Conservation (phyloP, 495 filamentous ascomycete genomes). For the Pseudotulostoma volvatum region DNA sequence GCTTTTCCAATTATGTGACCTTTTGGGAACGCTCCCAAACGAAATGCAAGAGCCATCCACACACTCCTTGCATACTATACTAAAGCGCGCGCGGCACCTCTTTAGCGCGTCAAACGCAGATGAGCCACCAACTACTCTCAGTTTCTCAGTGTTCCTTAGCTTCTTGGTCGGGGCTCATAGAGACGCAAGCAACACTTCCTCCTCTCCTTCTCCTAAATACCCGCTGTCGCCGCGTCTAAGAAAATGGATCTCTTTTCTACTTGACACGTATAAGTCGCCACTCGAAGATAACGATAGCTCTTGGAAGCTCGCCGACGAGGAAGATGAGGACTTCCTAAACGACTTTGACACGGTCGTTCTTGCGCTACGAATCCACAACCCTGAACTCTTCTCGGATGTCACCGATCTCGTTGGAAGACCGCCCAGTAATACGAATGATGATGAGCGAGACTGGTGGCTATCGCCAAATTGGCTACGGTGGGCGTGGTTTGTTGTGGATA, state of each 20-base stretch:
- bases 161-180: slow-evolving; percentile 9
- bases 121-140: slow-evolving; percentile 10
- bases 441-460: slow-evolving; percentile 21
- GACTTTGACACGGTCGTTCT: slow-evolving; percentile 12
- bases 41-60: slow-evolving; percentile 15
- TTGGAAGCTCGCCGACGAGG: slow-evolving; percentile 16
- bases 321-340: slow-evolving; percentile 13
- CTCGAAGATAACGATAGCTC: slow-evolving; percentile 15
- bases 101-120: slow-evolving; percentile 10
- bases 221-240: slow-evolving; percentile 17
- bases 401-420: slow-evolving; percentile 6
- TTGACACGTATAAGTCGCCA: slow-evolving; percentile 20
- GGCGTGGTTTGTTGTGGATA: slow-evolving; percentile 23
- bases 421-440: neutral
- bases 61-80: slow-evolving; percentile 14
- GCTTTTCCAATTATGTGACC: slow-evolving; percentile 20
- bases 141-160: slow-evolving; percentile 15
- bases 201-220: slow-evolving; percentile 2
- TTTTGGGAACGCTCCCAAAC: slow-evolving; percentile 17
- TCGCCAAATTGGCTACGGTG: slow-evolving; percentile 27
- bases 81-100: slow-evolving; percentile 5
- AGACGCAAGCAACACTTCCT: slow-evolving; percentile 2
- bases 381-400: slow-evolving; percentile 4
- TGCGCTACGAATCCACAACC: slow-evolving; percentile 4
- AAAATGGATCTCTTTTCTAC: slow-evolving; percentile 23